Conservation (phyloP, 2,329 filamentous ascomycete species). For the Macrophomina phaseolina region DNA sequence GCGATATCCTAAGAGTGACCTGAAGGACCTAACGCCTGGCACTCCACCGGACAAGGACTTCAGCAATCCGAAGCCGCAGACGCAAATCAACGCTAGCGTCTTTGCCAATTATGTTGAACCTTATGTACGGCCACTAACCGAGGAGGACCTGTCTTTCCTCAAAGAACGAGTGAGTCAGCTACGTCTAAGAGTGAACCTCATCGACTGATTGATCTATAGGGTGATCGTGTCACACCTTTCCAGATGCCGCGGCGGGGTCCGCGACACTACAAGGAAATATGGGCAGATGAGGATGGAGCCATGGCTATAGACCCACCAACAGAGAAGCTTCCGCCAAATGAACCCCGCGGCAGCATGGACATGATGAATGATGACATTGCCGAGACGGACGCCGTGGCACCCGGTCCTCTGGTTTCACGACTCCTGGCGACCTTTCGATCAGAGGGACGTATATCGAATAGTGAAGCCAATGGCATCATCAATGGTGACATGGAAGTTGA, state of each 20-base stretch:
- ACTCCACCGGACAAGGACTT: slow-evolving; percentile 94
- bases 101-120: slow-evolving; percentile 94
- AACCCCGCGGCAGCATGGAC: slow-evolving; percentile 83
- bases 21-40: slow-evolving; percentile 85
- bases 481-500: slow-evolving; percentile 59
- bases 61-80: slow-evolving; percentile 88
- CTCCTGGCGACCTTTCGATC: slow-evolving; percentile 82
- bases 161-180: slow-evolving; percentile 70
- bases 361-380: slow-evolving; percentile 84
- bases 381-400: slow-evolving; percentile 87
- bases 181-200: not conserved
- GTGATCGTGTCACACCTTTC: slow-evolving; percentile 83
- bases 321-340: slow-evolving; percentile 76
- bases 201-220: slow-evolving; percentile 45
- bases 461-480: slow-evolving; percentile 53
- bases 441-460: slow-evolving; percentile 67
- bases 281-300: slow-evolving; percentile 90
- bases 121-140: slow-evolving; percentile 85
- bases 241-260: slow-evolving; percentile 84
- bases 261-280: slow-evolving; percentile 85
- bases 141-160: slow-evolving; percentile 92
- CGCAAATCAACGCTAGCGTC: slow-evolving; percentile 91
- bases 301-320: slow-evolving; percentile 73
- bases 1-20: slow-evolving; percentile 78
- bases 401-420: slow-evolving; percentile 83